phyloP scores from a whole-genome alignment of 2,329 filamentous ascomycete genomes.

The Phyllosticta paracitricarpa region DNA sequence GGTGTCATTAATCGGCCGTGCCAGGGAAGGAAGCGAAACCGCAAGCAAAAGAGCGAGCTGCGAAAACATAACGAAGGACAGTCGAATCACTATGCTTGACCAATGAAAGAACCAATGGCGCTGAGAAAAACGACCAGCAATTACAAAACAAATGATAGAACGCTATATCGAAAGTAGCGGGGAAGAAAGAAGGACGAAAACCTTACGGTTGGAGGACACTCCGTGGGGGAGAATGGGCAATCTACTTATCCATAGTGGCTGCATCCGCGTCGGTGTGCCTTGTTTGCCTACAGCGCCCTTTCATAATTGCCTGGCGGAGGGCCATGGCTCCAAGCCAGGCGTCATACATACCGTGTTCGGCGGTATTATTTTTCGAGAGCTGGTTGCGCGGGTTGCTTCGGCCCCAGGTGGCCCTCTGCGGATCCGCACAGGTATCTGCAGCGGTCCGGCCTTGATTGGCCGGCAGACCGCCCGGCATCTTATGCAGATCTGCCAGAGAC shows the following conservation, averaged over 20 bases:
- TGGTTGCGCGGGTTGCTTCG: not conserved
- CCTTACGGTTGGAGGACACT: not conserved
- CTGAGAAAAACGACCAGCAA: not conserved
- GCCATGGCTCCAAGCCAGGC: not conserved
- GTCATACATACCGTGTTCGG: not conserved
- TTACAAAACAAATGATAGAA: not conserved
- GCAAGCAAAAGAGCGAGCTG: not conserved
- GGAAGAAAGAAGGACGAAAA: not conserved
- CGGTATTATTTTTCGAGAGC: not conserved
- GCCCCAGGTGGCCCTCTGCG: not conserved
- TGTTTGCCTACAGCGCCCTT: not conserved
- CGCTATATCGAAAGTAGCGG: not conserved
- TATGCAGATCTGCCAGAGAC: not conserved
- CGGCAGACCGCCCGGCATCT: not conserved
- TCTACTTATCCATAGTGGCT: not conserved
- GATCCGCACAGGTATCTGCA: not conserved
- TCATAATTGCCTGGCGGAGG: not conserved
- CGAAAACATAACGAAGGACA: not conserved
- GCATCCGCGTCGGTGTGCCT: not conserved
- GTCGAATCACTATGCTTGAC: not conserved
- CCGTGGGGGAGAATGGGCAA: not conserved
- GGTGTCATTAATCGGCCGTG: slow-evolving; percentile 1
- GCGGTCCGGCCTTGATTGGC: not conserved
- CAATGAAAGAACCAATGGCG: not conserved
- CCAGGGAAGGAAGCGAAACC: not conserved